Evolutionary conservation across 768 basidiomycete species (phyloP), one percentile per base, ranked within the genome.

Genomic region (Leccinum rimulosum): DNA sequence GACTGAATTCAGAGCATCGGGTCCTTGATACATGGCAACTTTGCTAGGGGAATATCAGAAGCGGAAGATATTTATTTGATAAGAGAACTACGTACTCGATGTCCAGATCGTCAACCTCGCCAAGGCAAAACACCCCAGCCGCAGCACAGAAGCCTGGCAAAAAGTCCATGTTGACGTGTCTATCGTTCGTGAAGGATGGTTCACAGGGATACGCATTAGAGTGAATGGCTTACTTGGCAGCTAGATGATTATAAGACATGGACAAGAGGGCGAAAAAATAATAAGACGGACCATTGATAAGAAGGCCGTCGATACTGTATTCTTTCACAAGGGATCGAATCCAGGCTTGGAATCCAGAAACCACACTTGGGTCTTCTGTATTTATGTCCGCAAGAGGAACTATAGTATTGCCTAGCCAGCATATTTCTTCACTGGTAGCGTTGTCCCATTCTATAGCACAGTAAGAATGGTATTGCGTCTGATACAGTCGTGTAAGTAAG

Each of bases 61-160:
- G 52, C 40, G 36, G 28, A 33, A 25, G 52, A 25, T 22, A 25
- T 9, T 40, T 22, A 25, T 9, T 40, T n/a, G 17, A 40, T 5
- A 12, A 36, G 19, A 19, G 22, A 9, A n/a, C 38, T 36, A 69
- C 59, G 38, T 68, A 87, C 86, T 77, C 72, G 50, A 84, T 72
- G 53, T 85, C 76, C 14, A 25, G 6, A 47, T 47, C 45, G 4
- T 19, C 11, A 47, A 47, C 45, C 45, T 47, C 92, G 43, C 93
- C 93, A 55, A 93, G 87, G 66, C 89, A 93, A 75, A 89, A 93
- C 10, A 93, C 88, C 12, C 87, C 90, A 0, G 91, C 89, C n/a
- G 82, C 84, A 49, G 72, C 75, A 64, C 85, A 86, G 67, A 95
- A 93, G 6, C 67, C 67, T 2, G 88, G 85, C 91, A 91, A 94